A percentile compares a stretch with the other conserved stretches of the same genome.
Evolutionary conservation across 2,329 filamentous ascomycete genomes (phyloP).

Genomic region (Incumbomyces lentus): DNA sequence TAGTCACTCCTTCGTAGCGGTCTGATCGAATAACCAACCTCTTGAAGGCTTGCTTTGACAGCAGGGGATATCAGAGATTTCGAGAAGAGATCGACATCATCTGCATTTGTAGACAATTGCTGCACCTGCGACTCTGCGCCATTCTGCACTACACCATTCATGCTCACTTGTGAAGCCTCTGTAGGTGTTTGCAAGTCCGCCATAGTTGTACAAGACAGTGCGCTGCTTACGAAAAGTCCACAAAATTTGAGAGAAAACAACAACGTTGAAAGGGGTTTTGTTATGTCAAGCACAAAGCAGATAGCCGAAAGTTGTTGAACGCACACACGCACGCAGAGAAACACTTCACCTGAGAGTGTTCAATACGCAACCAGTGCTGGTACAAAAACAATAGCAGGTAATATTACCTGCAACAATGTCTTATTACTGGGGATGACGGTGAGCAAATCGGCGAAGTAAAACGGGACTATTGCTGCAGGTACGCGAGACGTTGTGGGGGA

Average conservation of each 20-base stretch:
- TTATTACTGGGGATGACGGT: no score
- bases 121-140: background rate
- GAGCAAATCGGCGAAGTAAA: no score
- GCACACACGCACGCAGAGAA: no score
- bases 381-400: no score
- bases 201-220: conserved; percentile 5
- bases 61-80: conserved; percentile 64
- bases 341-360: no score
- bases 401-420: no score
- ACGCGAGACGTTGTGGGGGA: no score
- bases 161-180: conserved; percentile 11
- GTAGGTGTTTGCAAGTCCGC: conserved; percentile 15
- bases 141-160: conserved; percentile 4
- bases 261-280: background rate
- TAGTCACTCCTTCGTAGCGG: conserved; percentile 71
- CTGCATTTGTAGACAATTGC: background rate
- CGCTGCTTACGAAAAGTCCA: background rate
- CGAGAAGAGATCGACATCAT: conserved; percentile 59
- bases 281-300: background rate
- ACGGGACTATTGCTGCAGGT: no score
- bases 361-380: no score
- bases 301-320: no score
- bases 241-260: background rate
- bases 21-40: conserved; percentile 66
- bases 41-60: conserved; percentile 62